A percentile compares a stretch with the other conserved stretches of the same genome.
Conservation (phyloP, 1,284 basidiomycete species). For the Afroboletus lepidellus region DNA sequence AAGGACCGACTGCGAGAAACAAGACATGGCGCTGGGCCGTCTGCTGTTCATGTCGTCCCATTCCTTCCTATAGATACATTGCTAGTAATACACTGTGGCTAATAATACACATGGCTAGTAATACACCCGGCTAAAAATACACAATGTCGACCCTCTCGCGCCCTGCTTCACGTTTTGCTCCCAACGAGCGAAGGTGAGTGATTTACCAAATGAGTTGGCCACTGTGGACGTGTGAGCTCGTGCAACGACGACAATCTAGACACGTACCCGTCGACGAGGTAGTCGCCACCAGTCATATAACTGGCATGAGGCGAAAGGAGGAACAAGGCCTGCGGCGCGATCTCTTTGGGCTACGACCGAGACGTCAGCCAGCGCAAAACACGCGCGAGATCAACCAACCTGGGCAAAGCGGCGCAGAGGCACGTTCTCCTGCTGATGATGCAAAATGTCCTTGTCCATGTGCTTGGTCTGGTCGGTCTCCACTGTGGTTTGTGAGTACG, state of each 20-base stretch:
- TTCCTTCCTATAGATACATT: not conserved
- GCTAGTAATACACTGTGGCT: conserved; percentile 11
- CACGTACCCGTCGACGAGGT: conserved; percentile 44
- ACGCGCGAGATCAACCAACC: conserved; percentile 13
- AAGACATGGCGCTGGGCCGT: no score
- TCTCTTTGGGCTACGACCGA: conserved; percentile 39
- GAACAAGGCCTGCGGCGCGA: conserved; percentile 42
- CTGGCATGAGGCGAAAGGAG: conserved; percentile 42
- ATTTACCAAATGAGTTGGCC: conserved; percentile 40
- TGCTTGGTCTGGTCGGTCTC: conserved; percentile 38
- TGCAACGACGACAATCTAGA: not conserved
- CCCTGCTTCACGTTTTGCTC: no score
- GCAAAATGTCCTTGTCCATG: conserved; percentile 36
- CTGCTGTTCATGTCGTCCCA: no score
- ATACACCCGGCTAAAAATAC: no score
- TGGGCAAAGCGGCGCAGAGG: conserved; percentile 45
- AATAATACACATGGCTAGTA: not conserved
- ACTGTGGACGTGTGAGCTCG: conserved; percentile 10
- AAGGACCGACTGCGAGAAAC: no score
- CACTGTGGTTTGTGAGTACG: conserved; percentile 24
- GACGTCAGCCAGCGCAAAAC: not conserved
- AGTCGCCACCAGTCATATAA: conserved; percentile 46
- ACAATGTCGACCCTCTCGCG: no score
- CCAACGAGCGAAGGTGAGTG: not conserved
- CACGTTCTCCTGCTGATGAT: conserved; percentile 37